phyloP scores from a whole-genome alignment of 148 eudicot genomes.

The Persicaria maculosa region DNA sequence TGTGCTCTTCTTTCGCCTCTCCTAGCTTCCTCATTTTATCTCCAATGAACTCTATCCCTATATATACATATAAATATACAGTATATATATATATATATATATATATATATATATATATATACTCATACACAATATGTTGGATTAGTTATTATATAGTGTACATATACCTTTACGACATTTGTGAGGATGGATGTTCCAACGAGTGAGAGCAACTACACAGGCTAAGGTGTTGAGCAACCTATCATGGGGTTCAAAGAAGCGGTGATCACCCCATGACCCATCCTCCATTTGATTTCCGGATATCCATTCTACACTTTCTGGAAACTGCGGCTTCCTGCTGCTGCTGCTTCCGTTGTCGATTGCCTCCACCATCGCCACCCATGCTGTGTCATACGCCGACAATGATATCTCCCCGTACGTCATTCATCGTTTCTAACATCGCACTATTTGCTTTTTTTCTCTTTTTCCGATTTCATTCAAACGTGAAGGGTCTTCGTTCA shows the following conservation, averaged over 20 bases:
- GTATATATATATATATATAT: too few relatives aligned
- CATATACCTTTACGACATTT: constrained; percentile 34
- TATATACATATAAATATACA: too few relatives aligned
- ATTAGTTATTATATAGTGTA: too few relatives aligned
- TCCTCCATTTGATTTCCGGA: constrained; percentile 58
- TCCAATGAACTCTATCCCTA: too few relatives aligned
- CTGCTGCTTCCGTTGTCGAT: background rate
- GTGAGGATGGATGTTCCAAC: constrained; percentile 49
- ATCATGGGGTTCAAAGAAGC: constrained; percentile 52
- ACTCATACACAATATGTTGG: too few relatives aligned
- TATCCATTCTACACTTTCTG: constrained; percentile 65
- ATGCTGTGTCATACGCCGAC: constrained; percentile 53
- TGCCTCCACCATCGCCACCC: constrained; percentile 73
- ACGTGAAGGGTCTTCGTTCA: too few relatives aligned
- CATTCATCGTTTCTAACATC: constrained; percentile 28
- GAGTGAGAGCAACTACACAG: constrained; percentile 62
- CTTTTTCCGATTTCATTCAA: too few relatives aligned
- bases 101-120: too few relatives aligned
- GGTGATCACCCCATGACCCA: constrained; percentile 72
- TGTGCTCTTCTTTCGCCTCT: too few relatives aligned
- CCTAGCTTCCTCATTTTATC: too few relatives aligned
- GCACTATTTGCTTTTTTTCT: too few relatives aligned
- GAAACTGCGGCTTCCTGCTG: constrained; percentile 50
- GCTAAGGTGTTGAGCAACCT: constrained; percentile 61
- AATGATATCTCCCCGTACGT: constrained; percentile 34